Conservation (phyloP, 106 monocot species). For the Agapanthus africanus region DNA sequence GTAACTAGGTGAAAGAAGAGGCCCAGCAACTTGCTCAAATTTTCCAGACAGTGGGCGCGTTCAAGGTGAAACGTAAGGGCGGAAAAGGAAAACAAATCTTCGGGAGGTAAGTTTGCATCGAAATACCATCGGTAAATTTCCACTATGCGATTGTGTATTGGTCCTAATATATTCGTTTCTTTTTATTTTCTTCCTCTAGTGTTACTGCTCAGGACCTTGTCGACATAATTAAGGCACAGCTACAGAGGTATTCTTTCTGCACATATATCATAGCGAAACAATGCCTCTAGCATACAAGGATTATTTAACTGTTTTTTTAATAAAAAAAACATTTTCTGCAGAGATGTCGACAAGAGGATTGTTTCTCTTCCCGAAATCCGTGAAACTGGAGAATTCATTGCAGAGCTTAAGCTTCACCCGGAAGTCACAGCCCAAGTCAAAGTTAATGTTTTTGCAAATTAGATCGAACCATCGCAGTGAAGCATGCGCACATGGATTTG, state of each 20-base stretch:
- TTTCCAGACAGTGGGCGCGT: constrained; percentile 78
- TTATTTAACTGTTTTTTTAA: not conserved
- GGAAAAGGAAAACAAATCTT: constrained; percentile 86
- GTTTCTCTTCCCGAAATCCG: constrained; percentile 81
- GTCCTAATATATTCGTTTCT: too few species aligned
- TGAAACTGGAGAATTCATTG: constrained; percentile 86
- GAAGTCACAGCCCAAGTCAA: constrained; percentile 78
- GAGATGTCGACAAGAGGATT: constrained; percentile 75
- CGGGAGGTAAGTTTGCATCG: constrained; percentile 57
- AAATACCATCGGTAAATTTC: too few species aligned
- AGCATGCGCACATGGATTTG: not conserved
- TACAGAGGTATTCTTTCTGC: constrained; percentile 47
- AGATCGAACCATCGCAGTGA: not conserved
- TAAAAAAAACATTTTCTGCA: constrained; percentile 11
- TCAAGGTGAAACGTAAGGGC: constrained; percentile 87
- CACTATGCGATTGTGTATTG: too few species aligned
- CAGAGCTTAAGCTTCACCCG: constrained; percentile 90
- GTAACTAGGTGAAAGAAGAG: constrained; percentile 81
- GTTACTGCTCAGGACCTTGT: constrained; percentile 89
- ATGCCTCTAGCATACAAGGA: not conserved
- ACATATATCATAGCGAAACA: not conserved
- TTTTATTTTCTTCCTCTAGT: constrained; percentile 23
- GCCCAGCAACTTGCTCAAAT: constrained; percentile 79
- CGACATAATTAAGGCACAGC: constrained; percentile 92
- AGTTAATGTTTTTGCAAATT: constrained; percentile 70